These are phyloP conservation scores for Fraxinus velutina DNA, from an alignment of 305 asterid genomes.

Conservation along the genomic window DNA sequence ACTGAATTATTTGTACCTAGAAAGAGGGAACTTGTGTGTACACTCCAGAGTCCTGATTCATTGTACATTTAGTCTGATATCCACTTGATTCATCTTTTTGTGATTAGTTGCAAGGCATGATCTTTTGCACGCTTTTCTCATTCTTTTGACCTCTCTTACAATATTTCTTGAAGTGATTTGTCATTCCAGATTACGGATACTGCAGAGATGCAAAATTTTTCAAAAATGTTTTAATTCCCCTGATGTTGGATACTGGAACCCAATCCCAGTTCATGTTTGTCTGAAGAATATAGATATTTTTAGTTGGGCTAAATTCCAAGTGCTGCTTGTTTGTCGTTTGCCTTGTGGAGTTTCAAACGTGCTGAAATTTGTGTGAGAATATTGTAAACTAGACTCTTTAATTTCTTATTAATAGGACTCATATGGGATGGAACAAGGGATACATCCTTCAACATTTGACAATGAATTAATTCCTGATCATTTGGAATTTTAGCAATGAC, in stretches of 20 bases:
- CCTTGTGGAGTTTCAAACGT: not conserved
- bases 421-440: constrained; percentile 10
- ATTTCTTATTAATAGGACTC: constrained; percentile 10
- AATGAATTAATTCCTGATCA: constrained; percentile 7
- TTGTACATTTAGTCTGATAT: not conserved
- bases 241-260: not conserved
- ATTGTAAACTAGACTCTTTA: constrained; percentile 10
- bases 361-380: not conserved
- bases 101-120: not conserved
- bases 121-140: not conserved
- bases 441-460: not conserved
- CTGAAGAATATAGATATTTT: constrained; percentile 3
- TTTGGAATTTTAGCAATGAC: constrained; percentile 1
- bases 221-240: not conserved
- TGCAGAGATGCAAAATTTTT: not conserved
- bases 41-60: not conserved
- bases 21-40: not conserved
- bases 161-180: not conserved
- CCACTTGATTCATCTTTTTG: not conserved
- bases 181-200: not conserved
- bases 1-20: not conserved
- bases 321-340: not conserved
- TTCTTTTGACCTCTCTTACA: not conserved
- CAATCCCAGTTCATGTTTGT: constrained; percentile 1
- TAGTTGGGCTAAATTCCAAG: constrained; percentile 9